Evolutionary conservation across 768 basidiomycete species (phyloP).

Genomic region (Pisolithus marmoratus): DNA sequence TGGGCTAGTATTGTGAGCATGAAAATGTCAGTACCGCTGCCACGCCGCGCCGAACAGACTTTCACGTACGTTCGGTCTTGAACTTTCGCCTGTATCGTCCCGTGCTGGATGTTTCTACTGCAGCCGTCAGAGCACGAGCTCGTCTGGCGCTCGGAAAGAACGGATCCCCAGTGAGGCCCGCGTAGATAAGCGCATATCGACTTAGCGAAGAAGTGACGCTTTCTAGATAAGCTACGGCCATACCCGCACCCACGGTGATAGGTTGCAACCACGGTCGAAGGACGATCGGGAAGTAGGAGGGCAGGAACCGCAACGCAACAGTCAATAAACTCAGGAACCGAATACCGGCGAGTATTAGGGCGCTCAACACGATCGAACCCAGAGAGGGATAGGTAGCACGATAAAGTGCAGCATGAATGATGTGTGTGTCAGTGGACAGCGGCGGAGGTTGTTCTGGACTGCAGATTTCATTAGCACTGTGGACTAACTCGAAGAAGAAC

Average conservation of each 20-base stretch:
- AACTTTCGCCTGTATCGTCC: constrained; percentile 43
- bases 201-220: constrained; percentile 47
- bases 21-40: neutral
- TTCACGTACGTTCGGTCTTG: constrained; percentile 51
- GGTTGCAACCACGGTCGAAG: constrained; percentile 39
- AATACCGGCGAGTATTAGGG: constrained; percentile 70
- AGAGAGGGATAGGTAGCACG: constrained; percentile 79
- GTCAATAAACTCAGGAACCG: constrained; percentile 49
- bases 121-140: constrained; percentile 50
- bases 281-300: constrained; percentile 43
- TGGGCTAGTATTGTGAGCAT: constrained; percentile 35
- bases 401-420: constrained; percentile 69
- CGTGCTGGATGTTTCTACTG: constrained; percentile 42
- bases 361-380: constrained; percentile 72
- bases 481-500: neutral
- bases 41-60: neutral
- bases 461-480: constrained; percentile 4
- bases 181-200: constrained; percentile 64
- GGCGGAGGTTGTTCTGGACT: constrained; percentile 31
- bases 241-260: constrained; percentile 28
- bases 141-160: constrained; percentile 56
- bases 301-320: constrained; percentile 48
- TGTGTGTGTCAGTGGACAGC: constrained; percentile 54
- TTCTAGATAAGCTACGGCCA: constrained; percentile 41
- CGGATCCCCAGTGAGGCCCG: constrained; percentile 68